Percentiles rank a stretch among this genome's conserved stretches.
These are phyloP conservation scores for Parathielavia appendiculata DNA, from an alignment of 495 filamentous ascomycete genomes.

Conservation along the genomic window DNA sequence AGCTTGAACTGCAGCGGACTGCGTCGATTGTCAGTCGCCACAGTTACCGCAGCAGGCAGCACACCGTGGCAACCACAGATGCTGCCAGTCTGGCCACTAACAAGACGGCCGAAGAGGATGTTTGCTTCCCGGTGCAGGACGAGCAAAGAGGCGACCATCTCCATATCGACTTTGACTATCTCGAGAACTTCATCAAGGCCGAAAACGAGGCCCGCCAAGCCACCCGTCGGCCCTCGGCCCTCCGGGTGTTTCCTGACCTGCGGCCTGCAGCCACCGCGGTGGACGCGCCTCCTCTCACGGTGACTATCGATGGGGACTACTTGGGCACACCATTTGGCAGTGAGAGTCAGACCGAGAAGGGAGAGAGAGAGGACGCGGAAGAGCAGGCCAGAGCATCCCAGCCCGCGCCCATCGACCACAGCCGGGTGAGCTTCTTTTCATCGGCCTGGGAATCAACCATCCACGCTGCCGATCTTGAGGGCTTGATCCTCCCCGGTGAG, in stretches of 20 bases:
- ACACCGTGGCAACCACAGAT: constrained; percentile 41
- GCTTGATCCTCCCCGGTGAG: constrained; percentile 81
- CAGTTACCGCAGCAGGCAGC: constrained; percentile 44
- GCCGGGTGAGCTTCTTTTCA: constrained; percentile 92
- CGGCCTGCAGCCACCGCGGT: constrained; percentile 24
- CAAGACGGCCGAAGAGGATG: constrained; percentile 68
- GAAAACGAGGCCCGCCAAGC: constrained; percentile 49
- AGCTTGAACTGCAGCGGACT: constrained; percentile 64
- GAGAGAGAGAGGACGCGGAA: constrained; percentile 23
- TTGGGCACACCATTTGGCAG: constrained; percentile 41
- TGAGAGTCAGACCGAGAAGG: constrained; percentile 35
- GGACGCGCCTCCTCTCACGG: constrained; percentile 20
- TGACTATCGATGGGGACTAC: constrained; percentile 48
- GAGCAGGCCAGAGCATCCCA: constrained; percentile 19
- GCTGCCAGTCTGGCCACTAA: constrained; percentile 47
- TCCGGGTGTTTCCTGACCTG: constrained; percentile 61
- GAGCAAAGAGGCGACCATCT: constrained; percentile 42
- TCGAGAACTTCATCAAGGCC: constrained; percentile 70
- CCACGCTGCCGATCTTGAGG: constrained; percentile 81
- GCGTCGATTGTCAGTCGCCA: constrained; percentile 62
- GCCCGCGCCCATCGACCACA: constrained; percentile 48
- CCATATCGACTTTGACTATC: constrained; percentile 77
- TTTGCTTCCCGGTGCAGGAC: constrained; percentile 68
- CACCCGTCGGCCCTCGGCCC: constrained; percentile 33
- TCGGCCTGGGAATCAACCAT: constrained; percentile 88